These are phyloP conservation scores for Termitomyces sp. DNA, from an alignment of 768 basidiomycete species.

Conservation along the genomic window DNA sequence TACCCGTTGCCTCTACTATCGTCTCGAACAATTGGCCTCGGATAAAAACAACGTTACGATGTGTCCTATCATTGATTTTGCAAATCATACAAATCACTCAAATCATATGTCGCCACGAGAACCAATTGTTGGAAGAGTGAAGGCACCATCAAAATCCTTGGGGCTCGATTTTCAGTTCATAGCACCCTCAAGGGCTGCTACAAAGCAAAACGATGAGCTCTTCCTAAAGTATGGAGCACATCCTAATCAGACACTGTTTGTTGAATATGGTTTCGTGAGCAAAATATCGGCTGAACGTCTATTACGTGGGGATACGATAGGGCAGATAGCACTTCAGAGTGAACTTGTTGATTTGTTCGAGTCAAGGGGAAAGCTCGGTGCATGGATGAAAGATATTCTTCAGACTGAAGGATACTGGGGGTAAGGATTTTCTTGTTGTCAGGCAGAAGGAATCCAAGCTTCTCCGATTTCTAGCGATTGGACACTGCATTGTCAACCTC, in stretches of 20 bases:
- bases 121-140: conserved; percentile 29
- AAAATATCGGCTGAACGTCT: conserved; percentile 20
- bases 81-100: conserved; percentile 58
- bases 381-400: conserved; percentile 48
- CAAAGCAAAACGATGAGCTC: conserved; percentile 57
- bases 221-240: conserved; percentile 78
- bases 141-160: conserved; percentile 25
- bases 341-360: conserved; percentile 47
- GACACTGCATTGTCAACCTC: conserved; percentile 60
- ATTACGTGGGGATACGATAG: conserved; percentile 23
- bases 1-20: conserved; percentile 82
- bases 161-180: conserved; percentile 46
- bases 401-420: conserved; percentile 76
- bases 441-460: not conserved
- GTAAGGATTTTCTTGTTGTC: conserved; percentile 33
- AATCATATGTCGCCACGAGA: conserved; percentile 39
- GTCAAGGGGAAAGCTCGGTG: conserved; percentile 29
- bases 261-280: conserved; percentile 88
- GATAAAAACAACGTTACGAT: conserved; percentile 78
- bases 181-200: conserved; percentile 35
- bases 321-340: conserved; percentile 62
- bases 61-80: conserved; percentile 88
- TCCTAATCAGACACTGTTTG: conserved; percentile 68
- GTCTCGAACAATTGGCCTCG: conserved; percentile 38
- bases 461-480: conserved; percentile 53